These are phyloP conservation scores for Fusarium sp. DNA, from an alignment of 2,329 filamentous ascomycete species.

Conservation along the genomic window DNA sequence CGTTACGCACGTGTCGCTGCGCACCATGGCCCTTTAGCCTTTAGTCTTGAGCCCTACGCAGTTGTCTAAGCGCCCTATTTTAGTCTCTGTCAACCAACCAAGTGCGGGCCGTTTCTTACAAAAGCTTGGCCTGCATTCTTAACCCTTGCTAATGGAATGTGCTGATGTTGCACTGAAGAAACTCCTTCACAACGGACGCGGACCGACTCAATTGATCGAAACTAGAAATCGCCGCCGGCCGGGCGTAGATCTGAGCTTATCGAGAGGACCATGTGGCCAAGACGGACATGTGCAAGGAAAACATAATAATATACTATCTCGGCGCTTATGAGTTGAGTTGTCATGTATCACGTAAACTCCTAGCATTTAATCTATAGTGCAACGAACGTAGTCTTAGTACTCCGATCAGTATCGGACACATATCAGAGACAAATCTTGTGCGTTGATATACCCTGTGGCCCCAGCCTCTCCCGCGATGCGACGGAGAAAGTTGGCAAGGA, in stretches of 20 bases:
- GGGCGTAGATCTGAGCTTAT: constrained; percentile 3
- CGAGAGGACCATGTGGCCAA: constrained; percentile 1
- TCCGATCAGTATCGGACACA: not conserved
- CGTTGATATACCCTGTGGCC: constrained; percentile 12
- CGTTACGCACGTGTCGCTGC: constrained; percentile 45
- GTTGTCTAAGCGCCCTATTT: constrained; percentile 35
- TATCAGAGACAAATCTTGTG: constrained; percentile 7
- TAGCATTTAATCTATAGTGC: not conserved
- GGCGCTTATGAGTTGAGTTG: constrained; percentile 10
- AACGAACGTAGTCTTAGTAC: not conserved
- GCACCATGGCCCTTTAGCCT: constrained; percentile 16
- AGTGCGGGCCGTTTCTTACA: constrained; percentile 29
- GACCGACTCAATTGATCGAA: constrained; percentile 29
- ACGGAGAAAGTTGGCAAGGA: constrained; percentile 5
- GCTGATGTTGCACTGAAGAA: constrained; percentile 24
- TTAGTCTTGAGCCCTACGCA: not conserved
- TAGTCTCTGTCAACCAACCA: constrained; percentile 13
- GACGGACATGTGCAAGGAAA: constrained; percentile 5
- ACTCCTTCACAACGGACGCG: constrained; percentile 11
- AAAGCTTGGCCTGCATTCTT: constrained; percentile 35
- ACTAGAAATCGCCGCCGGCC: constrained; percentile 30
- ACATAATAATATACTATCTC: constrained; percentile 12
- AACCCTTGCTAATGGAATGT: constrained; percentile 18
- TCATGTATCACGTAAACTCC: not conserved
- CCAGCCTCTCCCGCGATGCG: constrained; percentile 37